Conservation (phyloP, 1,284 basidiomycete genomes). For the Malassezia japonica region DNA sequence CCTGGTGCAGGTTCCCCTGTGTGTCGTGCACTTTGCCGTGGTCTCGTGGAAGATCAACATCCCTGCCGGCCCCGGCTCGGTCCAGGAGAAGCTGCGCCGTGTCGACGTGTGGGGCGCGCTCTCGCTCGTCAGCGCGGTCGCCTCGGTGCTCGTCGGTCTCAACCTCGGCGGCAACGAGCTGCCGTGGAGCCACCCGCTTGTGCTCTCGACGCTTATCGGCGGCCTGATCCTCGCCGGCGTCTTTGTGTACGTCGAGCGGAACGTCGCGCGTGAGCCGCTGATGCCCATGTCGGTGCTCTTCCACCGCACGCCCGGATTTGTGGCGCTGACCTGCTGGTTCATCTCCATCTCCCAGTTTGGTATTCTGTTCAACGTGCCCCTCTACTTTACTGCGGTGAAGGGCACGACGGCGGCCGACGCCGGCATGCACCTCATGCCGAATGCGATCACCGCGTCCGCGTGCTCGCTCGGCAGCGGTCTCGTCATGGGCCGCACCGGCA, state of each 20-base stretch:
- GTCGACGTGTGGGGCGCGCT: slow-evolving; percentile 49
- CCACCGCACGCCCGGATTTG: slow-evolving; percentile 48
- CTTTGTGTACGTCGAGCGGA: slow-evolving; percentile 52
- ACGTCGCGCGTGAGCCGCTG: slow-evolving; percentile 49
- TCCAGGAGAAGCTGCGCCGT: slow-evolving; percentile 49
- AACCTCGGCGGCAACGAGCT: slow-evolving; percentile 45
- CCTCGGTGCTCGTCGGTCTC: slow-evolving; percentile 46
- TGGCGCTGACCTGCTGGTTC: slow-evolving; percentile 49
- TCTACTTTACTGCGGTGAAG: slow-evolving; percentile 49
- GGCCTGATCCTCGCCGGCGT: slow-evolving; percentile 55
- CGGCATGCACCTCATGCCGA: slow-evolving; percentile 48
- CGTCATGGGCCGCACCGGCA: slow-evolving; percentile 49
- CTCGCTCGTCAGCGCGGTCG: slow-evolving; percentile 47
- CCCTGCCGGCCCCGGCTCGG: slow-evolving; percentile 47
- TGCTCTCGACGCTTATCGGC: slow-evolving; percentile 30
- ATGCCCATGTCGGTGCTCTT: slow-evolving; percentile 49
- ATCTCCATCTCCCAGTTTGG: slow-evolving; percentile 49
- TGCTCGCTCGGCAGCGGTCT: slow-evolving; percentile 49
- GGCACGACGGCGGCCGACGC: slow-evolving; percentile 44
- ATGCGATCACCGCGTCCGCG: slow-evolving; percentile 47
- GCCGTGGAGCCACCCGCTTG: slow-evolving; percentile 35
- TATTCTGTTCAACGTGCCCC: slow-evolving; percentile 48
- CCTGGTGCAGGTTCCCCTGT: slow-evolving; percentile 48
- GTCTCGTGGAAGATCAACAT: slow-evolving; percentile 50
- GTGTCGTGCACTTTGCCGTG: slow-evolving; percentile 46